Conservation (phyloP, 75 land plant species). For the Ceratopteris richardii region DNA sequence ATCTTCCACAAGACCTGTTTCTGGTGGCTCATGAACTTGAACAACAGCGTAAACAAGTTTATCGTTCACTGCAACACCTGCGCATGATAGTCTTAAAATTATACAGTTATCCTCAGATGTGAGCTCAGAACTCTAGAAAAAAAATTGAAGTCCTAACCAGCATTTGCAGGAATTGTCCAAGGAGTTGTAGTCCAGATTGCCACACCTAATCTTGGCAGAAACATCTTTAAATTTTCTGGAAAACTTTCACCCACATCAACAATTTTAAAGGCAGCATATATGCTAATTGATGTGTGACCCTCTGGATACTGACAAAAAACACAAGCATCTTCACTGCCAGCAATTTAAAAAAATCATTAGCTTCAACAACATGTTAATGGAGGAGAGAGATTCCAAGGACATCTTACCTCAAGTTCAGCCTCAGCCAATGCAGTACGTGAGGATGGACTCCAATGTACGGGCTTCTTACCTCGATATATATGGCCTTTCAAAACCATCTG, state of each 20-base stretch:
- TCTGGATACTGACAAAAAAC: slow-evolving; percentile 81
- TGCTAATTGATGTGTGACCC: slow-evolving; percentile 81
- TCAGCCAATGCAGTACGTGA: slow-evolving; percentile 98
- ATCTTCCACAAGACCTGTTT: slow-evolving; percentile 13
- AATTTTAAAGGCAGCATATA: slow-evolving; percentile 76
- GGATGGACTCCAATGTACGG: slow-evolving; percentile 99
- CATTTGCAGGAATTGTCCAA: slow-evolving; percentile 98
- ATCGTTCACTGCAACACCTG: slow-evolving; percentile 97
- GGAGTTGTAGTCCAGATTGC: slow-evolving; percentile 99
- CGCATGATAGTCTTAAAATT: too few species aligned
- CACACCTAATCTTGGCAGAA: slow-evolving; percentile 56
- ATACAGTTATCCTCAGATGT: too few species aligned
- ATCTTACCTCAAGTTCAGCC: slow-evolving; percentile 95
- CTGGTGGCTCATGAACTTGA: slow-evolving; percentile 31
- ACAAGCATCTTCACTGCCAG: background rate
- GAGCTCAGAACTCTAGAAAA: too few species aligned
- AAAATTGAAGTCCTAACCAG: too few species aligned
- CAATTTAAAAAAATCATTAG: background rate
- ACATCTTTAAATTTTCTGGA: slow-evolving; percentile 39
- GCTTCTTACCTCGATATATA: slow-evolving; percentile 92
- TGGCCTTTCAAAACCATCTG: slow-evolving; percentile 82
- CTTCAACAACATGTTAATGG: background rate
- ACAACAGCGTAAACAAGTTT: slow-evolving; percentile 74
- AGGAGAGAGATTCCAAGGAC: too few species aligned
- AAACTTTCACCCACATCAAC: slow-evolving; percentile 37